Evolutionary conservation across 1,139 yeast species (phyloP).

Genomic region (Pichia sp.): DNA sequence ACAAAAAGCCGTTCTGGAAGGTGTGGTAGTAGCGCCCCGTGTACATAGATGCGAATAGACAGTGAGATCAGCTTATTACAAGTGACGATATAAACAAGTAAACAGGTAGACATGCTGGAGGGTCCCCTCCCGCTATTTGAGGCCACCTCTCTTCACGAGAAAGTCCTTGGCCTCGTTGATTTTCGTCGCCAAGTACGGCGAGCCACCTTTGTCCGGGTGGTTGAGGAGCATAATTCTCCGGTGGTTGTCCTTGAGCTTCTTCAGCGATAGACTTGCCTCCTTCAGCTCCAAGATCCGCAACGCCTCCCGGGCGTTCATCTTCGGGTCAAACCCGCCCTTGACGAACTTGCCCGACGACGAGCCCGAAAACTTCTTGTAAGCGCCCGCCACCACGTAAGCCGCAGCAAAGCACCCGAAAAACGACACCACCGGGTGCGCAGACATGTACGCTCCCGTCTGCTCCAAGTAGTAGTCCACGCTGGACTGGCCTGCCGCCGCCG

Average conservation of each 20-base stretch:
- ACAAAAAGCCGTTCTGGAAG: slow-evolving; percentile 27
- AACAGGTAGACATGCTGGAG: background rate
- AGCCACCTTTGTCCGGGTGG: slow-evolving; percentile 98
- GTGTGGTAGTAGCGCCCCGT: slow-evolving; percentile 21
- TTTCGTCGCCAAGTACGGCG: slow-evolving; percentile 91
- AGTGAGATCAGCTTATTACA: background rate
- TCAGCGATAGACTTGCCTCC: slow-evolving; percentile 70
- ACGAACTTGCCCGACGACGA: slow-evolving; percentile 66
- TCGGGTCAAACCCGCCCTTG: slow-evolving; percentile 85
- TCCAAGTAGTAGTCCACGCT: slow-evolving; percentile 63
- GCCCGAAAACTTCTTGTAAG: slow-evolving; percentile 65
- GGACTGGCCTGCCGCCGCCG: slow-evolving; percentile 34
- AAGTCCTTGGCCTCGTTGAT: slow-evolving; percentile 96
- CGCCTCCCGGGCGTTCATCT: slow-evolving; percentile 91
- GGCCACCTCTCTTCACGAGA: slow-evolving; percentile 70
- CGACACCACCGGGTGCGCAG: slow-evolving; percentile 73
- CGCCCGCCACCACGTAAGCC: slow-evolving; percentile 64
- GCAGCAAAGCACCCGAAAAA: slow-evolving; percentile 66
- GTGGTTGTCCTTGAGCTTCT: slow-evolving; percentile 85
- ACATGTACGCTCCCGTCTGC: slow-evolving; percentile 56
- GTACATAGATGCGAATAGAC: background rate
- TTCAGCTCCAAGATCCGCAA: slow-evolving; percentile 79
- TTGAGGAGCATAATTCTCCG: slow-evolving; percentile 89
- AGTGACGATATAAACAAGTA: slow-evolving; percentile 7
- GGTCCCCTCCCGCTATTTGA: slow-evolving; percentile 20